Evolutionary conservation across 2,329 filamentous ascomycete genomes (phyloP).

Genomic region (Hymenoscyphus occultus): DNA sequence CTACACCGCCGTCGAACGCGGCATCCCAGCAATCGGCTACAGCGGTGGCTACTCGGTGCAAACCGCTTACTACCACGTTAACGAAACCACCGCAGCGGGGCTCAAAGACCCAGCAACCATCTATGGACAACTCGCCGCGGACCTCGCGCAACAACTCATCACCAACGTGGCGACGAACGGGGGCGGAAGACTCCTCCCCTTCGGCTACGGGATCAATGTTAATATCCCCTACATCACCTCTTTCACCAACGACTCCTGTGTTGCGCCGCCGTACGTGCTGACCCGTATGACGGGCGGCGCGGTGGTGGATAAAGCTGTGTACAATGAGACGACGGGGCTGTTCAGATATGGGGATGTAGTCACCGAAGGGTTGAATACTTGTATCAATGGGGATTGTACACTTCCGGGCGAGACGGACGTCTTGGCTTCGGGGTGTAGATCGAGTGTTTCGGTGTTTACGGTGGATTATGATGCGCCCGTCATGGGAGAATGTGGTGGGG

Average conservation of each 20-base stretch:
- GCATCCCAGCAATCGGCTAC: constrained; percentile 49
- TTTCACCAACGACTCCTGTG: constrained; percentile 39
- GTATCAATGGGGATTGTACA: constrained; percentile 50
- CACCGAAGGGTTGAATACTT: constrained; percentile 44
- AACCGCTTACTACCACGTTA: constrained; percentile 44
- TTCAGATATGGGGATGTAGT: constrained; percentile 44
- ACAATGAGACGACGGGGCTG: constrained; percentile 42
- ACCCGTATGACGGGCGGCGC: constrained; percentile 50
- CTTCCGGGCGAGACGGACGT: constrained; percentile 51
- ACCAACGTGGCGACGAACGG: constrained; percentile 30
- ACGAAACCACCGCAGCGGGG: constrained; percentile 36
- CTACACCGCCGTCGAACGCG: constrained; percentile 48
- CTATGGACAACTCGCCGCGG: constrained; percentile 42
- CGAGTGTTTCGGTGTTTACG: constrained; percentile 45
- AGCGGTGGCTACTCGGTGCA: constrained; percentile 44
- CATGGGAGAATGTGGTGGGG: neutral
- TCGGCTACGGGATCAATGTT: constrained; percentile 51
- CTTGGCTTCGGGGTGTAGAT: constrained; percentile 42
- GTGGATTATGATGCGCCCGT: constrained; percentile 50
- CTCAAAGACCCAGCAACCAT: constrained; percentile 43
- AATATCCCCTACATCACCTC: constrained; percentile 47
- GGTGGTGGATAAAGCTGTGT: constrained; percentile 45
- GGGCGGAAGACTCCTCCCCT: constrained; percentile 40
- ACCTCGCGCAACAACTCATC: constrained; percentile 46
- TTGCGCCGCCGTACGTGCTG: constrained; percentile 45